phyloP scores from a whole-genome alignment of 176 grass and related monocot species.

The Oryza meyeriana region DNA sequence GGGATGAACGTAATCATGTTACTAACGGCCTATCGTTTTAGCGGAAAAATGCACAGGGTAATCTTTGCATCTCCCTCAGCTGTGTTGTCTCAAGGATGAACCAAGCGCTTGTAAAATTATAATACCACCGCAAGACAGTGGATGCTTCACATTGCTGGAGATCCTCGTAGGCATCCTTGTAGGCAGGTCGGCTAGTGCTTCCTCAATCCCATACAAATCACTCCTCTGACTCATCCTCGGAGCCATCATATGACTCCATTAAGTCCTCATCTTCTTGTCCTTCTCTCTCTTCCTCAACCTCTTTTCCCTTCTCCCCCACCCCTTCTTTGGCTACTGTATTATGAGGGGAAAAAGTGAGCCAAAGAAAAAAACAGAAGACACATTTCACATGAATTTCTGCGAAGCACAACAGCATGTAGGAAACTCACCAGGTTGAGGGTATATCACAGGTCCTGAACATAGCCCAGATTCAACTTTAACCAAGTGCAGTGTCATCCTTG shows the following conservation, averaged over 20 bases:
- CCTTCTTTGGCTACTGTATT: slow-evolving; percentile 21
- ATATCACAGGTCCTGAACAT: slow-evolving; percentile 81
- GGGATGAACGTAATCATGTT: background rate
- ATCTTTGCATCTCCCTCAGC: background rate
- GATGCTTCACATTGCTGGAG: background rate
- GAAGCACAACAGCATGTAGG: background rate
- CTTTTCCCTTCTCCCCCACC: background rate
- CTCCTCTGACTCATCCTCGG: slow-evolving; percentile 21
- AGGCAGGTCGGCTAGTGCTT: background rate
- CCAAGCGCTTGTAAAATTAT: too few species aligned
- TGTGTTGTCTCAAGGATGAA: background rate
- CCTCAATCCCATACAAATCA: background rate
- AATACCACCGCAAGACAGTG: too few species aligned
- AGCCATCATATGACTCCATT: too few species aligned
- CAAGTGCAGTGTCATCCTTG: slow-evolving; percentile 67
- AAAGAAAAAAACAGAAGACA: background rate
- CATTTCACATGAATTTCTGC: background rate
- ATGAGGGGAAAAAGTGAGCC: slow-evolving; percentile 1
- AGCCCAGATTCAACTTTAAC: slow-evolving; percentile 85
- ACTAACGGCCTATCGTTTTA: slow-evolving; percentile 14
- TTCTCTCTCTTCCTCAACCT: slow-evolving; percentile 19
- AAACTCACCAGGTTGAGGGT: slow-evolving; percentile 61
- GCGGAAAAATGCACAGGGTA: background rate
- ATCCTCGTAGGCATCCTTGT: background rate
- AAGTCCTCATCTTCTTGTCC: too few species aligned